Evolutionary conservation across 257 asterid genomes (phyloP).

Genomic region (Solanum piurae): DNA sequence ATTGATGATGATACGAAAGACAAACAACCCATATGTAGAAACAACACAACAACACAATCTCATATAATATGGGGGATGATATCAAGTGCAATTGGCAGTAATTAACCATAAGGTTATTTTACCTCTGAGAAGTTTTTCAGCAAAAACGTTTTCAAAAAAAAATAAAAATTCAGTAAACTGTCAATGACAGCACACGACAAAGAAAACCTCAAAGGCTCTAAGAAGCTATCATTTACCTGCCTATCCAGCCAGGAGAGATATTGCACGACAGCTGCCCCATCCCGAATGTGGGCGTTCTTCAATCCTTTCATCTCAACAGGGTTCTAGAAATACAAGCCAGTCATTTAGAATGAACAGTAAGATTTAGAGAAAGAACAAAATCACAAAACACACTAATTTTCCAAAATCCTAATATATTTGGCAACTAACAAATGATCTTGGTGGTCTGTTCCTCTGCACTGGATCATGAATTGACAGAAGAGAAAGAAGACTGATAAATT

Average conservation of each 20-base stretch:
- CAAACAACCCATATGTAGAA: not conserved
- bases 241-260: conserved; percentile 85
- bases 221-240: conserved; percentile 37
- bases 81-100: not conserved
- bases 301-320: conserved; percentile 87
- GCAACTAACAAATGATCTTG: not conserved
- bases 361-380: not conserved
- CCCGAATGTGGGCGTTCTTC: conserved; percentile 87
- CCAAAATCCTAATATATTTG: not conserved
- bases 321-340: conserved; percentile 40
- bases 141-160: too few species aligned
- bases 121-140: not conserved
- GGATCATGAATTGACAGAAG: not conserved
- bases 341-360: conserved; percentile 3
- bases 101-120: not conserved
- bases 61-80: not conserved
- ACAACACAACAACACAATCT: not conserved
- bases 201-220: not conserved
- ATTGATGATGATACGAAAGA: not conserved
- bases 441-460: not conserved
- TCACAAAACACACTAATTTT: not conserved
- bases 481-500: not conserved
- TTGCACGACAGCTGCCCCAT: conserved; percentile 97
- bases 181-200: not conserved
- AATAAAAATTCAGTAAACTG: not conserved